Conservation (phyloP, 1,139 yeast species). For the Chernovozyma sophiae-reginae region DNA sequence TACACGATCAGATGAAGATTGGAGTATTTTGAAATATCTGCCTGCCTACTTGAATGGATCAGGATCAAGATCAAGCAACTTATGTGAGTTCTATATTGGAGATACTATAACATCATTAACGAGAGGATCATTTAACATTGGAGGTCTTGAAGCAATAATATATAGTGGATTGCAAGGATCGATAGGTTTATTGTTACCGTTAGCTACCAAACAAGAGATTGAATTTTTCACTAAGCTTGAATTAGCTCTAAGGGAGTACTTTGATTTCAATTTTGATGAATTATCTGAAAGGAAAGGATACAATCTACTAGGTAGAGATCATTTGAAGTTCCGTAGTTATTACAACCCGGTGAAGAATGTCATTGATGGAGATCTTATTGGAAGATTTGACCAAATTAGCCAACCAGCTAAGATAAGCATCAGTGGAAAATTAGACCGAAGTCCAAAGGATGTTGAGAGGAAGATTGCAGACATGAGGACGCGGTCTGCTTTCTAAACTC, state of each 20-base stretch:
- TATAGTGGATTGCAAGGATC: constrained; percentile 82
- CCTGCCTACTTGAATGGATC: constrained; percentile 47
- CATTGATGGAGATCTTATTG: constrained; percentile 87
- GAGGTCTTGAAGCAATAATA: constrained; percentile 63
- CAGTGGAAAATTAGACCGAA: constrained; percentile 51
- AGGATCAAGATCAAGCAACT: constrained; percentile 47
- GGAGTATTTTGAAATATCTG: constrained; percentile 38
- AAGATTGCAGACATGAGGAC: constrained; percentile 58
- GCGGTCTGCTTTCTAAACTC: constrained; percentile 36
- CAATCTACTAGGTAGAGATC: constrained; percentile 60
- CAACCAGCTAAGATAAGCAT: constrained; percentile 40
- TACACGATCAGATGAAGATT: constrained; percentile 46
- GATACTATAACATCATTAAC: constrained; percentile 68
- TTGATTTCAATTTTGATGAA: constrained; percentile 26
- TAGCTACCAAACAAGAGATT: constrained; percentile 59
- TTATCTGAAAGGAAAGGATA: constrained; percentile 19
- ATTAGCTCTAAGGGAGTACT: constrained; percentile 36
- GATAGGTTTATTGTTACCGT: constrained; percentile 68
- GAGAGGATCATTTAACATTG: constrained; percentile 50
- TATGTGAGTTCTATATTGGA: constrained; percentile 61
- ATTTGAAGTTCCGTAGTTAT: constrained; percentile 65
- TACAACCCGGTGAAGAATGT: constrained; percentile 73
- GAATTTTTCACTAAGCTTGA: constrained; percentile 58
- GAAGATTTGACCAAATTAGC: constrained; percentile 42
- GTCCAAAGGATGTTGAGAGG: constrained; percentile 56